A percentile compares a stretch with the other conserved stretches of the same genome.
Evolutionary conservation across 176 grass and related monocot genomes (phyloP).

Genomic region (Juncus effusus): DNA sequence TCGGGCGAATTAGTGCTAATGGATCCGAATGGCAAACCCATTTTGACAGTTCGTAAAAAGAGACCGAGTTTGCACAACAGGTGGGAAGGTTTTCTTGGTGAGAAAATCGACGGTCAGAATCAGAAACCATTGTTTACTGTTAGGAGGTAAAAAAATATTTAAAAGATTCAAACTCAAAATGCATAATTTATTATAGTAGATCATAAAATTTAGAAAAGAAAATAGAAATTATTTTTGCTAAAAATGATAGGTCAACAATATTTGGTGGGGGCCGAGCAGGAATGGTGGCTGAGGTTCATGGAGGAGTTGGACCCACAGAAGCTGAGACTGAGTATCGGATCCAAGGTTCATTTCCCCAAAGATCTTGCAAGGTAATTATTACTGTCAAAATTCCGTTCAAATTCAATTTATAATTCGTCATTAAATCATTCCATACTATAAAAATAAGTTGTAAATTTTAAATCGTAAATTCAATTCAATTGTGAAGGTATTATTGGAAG

Average conservation of each 20-base stretch:
- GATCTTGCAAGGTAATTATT: slow-evolving; percentile 55
- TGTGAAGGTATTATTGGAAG: slow-evolving; percentile 25
- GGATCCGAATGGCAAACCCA: slow-evolving; percentile 39
- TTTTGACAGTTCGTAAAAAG: slow-evolving; percentile 65
- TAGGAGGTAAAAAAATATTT: slow-evolving; percentile 26
- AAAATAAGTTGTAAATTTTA: background rate
- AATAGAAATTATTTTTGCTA: background rate
- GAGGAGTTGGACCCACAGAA: slow-evolving; percentile 19
- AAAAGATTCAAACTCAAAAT: background rate
- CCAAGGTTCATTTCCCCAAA: slow-evolving; percentile 71
- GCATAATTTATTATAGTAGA: background rate
- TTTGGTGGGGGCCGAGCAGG: slow-evolving; percentile 48
- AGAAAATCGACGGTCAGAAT: slow-evolving; percentile 30
- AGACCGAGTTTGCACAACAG: slow-evolving; percentile 85
- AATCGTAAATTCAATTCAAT: background rate
- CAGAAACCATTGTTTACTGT: slow-evolving; percentile 82
- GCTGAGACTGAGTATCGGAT: slow-evolving; percentile 52
- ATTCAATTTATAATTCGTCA: background rate
- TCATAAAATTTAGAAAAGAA: slow-evolving; percentile 1
- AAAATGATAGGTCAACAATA: slow-evolving; percentile 55
- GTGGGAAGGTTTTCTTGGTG: slow-evolving; percentile 88
- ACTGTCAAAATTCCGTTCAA: background rate
- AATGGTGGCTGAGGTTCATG: slow-evolving; percentile 49
- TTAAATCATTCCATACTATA: background rate
- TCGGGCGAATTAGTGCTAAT: slow-evolving; percentile 71